Conservation (phyloP, 495 filamentous ascomycete genomes). For the Talaromyces borbonicus region DNA sequence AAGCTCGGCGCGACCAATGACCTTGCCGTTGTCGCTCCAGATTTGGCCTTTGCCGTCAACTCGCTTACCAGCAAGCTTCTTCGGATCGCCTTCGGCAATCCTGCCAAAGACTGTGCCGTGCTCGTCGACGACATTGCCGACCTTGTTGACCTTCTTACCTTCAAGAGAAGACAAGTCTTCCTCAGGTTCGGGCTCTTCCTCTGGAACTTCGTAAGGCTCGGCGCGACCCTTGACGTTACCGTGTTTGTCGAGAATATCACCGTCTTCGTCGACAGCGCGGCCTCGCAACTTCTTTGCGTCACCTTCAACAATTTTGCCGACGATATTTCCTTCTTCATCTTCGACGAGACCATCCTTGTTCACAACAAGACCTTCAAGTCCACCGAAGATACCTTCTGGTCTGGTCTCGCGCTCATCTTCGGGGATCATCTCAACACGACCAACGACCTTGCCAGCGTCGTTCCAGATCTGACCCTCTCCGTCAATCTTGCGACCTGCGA, state of each 20-base stretch:
- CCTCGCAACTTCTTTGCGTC: conserved; percentile 59
- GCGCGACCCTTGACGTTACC: conserved; percentile 64
- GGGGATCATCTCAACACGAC: conserved; percentile 55
- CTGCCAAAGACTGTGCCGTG: conserved; percentile 58
- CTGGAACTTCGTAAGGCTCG: conserved; percentile 48
- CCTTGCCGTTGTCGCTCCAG: conserved; percentile 61
- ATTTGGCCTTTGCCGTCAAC: conserved; percentile 65
- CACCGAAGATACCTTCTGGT: conserved; percentile 57
- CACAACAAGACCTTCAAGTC: conserved; percentile 55
- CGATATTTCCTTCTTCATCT: conserved; percentile 50
- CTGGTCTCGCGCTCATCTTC: conserved; percentile 53
- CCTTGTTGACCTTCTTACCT: conserved; percentile 69
- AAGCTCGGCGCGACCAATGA: conserved; percentile 64
- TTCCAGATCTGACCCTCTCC: conserved; percentile 60
- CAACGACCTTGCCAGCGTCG: conserved; percentile 56
- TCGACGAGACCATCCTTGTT: conserved; percentile 53
- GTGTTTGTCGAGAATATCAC: conserved; percentile 61
- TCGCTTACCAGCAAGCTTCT: conserved; percentile 59
- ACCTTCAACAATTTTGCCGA: conserved; percentile 60
- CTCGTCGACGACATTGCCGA: conserved; percentile 64
- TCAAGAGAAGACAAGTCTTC: conserved; percentile 17
- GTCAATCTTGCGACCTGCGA: conserved; percentile 54
- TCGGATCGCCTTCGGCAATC: conserved; percentile 56
- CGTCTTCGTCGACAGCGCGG: conserved; percentile 60
- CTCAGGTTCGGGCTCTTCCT: conserved; percentile 10